phyloP scores from a whole-genome alignment of 352 stramenopile genomes.

The Phytophthora cryptogea region DNA sequence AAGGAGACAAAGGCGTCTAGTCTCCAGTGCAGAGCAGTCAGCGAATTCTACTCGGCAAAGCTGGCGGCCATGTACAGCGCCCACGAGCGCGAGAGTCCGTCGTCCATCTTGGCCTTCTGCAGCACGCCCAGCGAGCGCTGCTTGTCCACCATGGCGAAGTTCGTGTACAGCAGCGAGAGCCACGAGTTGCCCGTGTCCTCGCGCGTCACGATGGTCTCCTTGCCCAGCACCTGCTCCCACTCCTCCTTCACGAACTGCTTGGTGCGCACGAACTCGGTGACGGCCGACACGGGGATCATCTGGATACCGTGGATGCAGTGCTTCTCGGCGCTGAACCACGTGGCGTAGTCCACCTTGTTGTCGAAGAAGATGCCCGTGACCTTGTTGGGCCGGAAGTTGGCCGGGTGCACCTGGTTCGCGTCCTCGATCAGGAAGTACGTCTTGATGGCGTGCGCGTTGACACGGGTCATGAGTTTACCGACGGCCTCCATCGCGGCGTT shows the following conservation, averaged over 20 bases:
- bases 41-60: slow-evolving; percentile 30
- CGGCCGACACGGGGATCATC: slow-evolving; percentile 75
- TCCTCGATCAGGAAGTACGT: slow-evolving; percentile 68
- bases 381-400: slow-evolving; percentile 61
- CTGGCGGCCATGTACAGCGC: slow-evolving; percentile 75
- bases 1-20: neutral
- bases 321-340: slow-evolving; percentile 77
- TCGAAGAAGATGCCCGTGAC: slow-evolving; percentile 80
- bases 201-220: slow-evolving; percentile 52
- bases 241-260: slow-evolving; percentile 61
- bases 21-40: neutral
- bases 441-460: slow-evolving; percentile 57
- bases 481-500: slow-evolving; percentile 38
- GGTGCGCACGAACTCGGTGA: slow-evolving; percentile 61
- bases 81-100: slow-evolving; percentile 71
- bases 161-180: slow-evolving; percentile 61
- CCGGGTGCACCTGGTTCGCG: slow-evolving; percentile 51
- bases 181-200: slow-evolving; percentile 46
- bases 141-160: slow-evolving; percentile 65
- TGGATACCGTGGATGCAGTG: slow-evolving; percentile 84
- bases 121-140: slow-evolving; percentile 56
- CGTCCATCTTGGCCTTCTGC: slow-evolving; percentile 63
- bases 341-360: slow-evolving; percentile 80
- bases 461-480: slow-evolving; percentile 52
- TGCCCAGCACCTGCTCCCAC: slow-evolving; percentile 60